A percentile compares a stretch with the other conserved stretches of the same genome.
These are phyloP conservation scores for Boletus rex-veris DNA, from an alignment of 768 basidiomycete genomes.

Conservation along the genomic window DNA sequence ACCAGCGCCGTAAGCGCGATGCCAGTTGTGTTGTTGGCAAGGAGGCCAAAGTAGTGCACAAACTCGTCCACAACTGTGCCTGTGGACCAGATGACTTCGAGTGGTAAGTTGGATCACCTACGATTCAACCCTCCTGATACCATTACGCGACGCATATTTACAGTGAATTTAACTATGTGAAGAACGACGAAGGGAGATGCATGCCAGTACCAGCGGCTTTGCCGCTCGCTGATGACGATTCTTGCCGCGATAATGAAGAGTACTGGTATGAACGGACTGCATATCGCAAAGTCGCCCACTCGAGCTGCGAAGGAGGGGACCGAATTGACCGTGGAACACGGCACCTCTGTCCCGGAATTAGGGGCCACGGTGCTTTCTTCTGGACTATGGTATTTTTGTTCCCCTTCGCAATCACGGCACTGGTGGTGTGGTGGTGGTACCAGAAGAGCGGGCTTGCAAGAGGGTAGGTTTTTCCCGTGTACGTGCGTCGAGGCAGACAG, in stretches of 20 bases:
- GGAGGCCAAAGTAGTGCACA: conserved; percentile 48
- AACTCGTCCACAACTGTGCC: conserved; percentile 64
- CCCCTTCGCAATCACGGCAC: conserved; percentile 72
- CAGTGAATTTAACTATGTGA: conserved; percentile 91
- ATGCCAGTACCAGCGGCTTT: conserved; percentile 69
- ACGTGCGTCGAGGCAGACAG: background rate
- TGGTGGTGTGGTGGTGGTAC: conserved; percentile 82
- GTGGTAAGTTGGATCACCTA: conserved; percentile 57
- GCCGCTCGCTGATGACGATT: conserved; percentile 58
- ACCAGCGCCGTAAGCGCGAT: conserved; percentile 81
- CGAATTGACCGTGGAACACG: conserved; percentile 70
- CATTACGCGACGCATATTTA: background rate
- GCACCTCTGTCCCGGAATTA: conserved; percentile 83
- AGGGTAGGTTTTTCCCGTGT: conserved; percentile 54
- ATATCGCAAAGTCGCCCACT: conserved; percentile 88
- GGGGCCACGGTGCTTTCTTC: conserved; percentile 71
- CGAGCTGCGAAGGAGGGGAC: conserved; percentile 76
- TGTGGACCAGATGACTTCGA: conserved; percentile 84
- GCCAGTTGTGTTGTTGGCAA: conserved; percentile 83
- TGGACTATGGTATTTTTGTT: conserved; percentile 77
- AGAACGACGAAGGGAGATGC: conserved; percentile 67
- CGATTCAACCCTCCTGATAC: background rate
- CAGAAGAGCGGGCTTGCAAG: conserved; percentile 64
- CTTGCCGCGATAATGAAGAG: conserved; percentile 59
- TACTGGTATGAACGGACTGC: conserved; percentile 94